Percentiles rank a stretch among this genome's conserved stretches.
These are phyloP conservation scores for Pyrrhoderma lamaoense DNA, from an alignment of 1,284 basidiomycete species.

Conservation along the genomic window DNA sequence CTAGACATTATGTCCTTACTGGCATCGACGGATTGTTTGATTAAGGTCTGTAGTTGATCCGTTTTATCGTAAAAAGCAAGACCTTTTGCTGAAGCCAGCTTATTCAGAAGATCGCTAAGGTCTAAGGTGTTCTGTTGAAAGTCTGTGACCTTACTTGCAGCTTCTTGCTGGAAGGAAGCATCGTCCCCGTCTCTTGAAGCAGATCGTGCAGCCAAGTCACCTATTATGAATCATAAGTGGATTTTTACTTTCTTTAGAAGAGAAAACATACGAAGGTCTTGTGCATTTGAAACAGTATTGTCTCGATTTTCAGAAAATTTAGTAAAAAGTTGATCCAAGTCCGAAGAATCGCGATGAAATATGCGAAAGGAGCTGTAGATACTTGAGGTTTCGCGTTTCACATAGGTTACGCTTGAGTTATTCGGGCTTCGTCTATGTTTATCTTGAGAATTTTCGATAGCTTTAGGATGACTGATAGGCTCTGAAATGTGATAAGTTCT, in stretches of 20 bases:
- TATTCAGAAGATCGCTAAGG: constrained; percentile 26
- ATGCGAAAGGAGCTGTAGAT: neutral
- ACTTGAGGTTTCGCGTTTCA: neutral
- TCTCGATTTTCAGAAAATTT: constrained; percentile 1
- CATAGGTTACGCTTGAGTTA: neutral
- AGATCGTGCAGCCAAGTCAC: constrained; percentile 29
- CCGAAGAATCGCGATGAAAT: constrained; percentile 3
- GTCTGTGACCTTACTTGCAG: constrained; percentile 29
- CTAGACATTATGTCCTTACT: constrained; percentile 38
- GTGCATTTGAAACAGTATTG: constrained; percentile 17
- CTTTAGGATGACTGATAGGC: neutral
- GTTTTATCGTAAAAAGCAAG: constrained; percentile 44
- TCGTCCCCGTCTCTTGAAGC: constrained; percentile 25
- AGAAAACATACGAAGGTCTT: constrained; percentile 25
- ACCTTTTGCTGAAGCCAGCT: constrained; percentile 39
- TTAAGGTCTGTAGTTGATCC: constrained; percentile 37
- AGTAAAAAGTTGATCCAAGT: constrained; percentile 1
- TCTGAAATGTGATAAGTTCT: constrained; percentile 1
- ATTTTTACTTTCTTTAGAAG: constrained; percentile 15
- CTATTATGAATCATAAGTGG: constrained; percentile 22
- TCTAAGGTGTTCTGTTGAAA: constrained; percentile 35
- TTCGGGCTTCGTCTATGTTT: no score
- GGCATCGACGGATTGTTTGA: constrained; percentile 44
- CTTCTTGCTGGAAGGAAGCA: constrained; percentile 32
- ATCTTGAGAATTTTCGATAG: no score